Conservation (phyloP, 345 rosid species). For the Trapa incisa region DNA sequence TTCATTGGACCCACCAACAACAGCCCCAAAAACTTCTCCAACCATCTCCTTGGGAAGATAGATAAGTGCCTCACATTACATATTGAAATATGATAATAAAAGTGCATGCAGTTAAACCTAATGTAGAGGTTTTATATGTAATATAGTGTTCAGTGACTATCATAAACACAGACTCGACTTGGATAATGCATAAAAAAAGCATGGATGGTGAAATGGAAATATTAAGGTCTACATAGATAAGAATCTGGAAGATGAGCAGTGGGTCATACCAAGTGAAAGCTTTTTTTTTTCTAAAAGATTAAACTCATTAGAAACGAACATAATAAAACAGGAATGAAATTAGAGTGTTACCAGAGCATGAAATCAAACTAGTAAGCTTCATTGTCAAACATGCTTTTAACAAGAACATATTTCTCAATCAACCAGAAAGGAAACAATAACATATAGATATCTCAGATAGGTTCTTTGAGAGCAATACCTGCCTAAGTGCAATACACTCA, state of each 20-base stretch:
- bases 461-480: constrained; percentile 17
- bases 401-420: not conserved
- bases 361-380: too few relatives aligned
- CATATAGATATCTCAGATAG: not conserved
- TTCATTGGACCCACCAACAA: constrained; percentile 61
- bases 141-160: not conserved
- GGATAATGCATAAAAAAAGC: not conserved
- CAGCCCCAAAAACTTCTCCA: constrained; percentile 56
- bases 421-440: not conserved
- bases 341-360: too few relatives aligned
- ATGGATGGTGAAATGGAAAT: not conserved
- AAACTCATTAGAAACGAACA: too few relatives aligned
- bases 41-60: constrained; percentile 22
- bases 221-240: not conserved
- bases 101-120: not conserved
- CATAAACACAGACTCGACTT: not conserved
- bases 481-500: constrained; percentile 42
- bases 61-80: not conserved
- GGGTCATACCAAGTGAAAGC: not conserved
- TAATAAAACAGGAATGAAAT: too few relatives aligned
- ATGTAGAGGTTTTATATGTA: not conserved
- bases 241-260: not conserved
- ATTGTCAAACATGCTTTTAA: not conserved
- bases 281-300: too few relatives aligned
- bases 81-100: not conserved